Base-by-base conservation (phyloP, 192 early-diverging fungal species). In the Borealophlyctis nickersoniae region DNA sequence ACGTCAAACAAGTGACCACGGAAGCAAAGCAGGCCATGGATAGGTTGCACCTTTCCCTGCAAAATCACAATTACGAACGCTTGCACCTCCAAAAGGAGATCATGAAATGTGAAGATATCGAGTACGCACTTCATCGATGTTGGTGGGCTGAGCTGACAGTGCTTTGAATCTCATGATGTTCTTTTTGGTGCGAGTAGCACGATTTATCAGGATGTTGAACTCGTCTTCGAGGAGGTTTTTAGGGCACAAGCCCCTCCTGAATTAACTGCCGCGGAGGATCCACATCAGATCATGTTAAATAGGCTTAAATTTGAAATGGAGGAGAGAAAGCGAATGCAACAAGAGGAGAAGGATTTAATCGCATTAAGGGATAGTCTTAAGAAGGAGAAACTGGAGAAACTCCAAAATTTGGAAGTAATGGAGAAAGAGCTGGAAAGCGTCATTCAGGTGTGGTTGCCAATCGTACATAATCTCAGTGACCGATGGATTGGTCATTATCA, bases 1-100 rank as follows among this genome's bases (percentile, higher is more conserved):
- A 63, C 35, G 69, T 58, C 23, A 84, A 84, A 53, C 60, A 63
- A 32, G 49, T 36, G 26, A 86, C 85, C 16, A 49, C 66, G 48
- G 83, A 87, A 48, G 79, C 78, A 29, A 86, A 86, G 62, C 57
- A 54, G 13, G 39, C 48, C 22, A 86, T 87, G 81, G 84, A 87
- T 67, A 58, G 64, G 32, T 54, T 66, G 26, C 60, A 72, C 24
- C 51, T 85, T 14, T 68, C 60, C 7, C 68, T 84, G 55, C 81
- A 84, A 56, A 82, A 86, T 60, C 58, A 80, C 26, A 70, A 73
- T 24, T 87, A 87, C 67, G 85, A 87, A 68, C 66, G 74, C 29
- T 71, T 78, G 23, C 80, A 87, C 54, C 68, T 86, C 49, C 50
- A 79, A 34, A 65, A 73, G 45, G 75, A 83, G 58, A 85, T 85